Evolutionary conservation across 1,139 yeast genomes (phyloP).

Genomic region (Eremothecium cymbalariae): DNA sequence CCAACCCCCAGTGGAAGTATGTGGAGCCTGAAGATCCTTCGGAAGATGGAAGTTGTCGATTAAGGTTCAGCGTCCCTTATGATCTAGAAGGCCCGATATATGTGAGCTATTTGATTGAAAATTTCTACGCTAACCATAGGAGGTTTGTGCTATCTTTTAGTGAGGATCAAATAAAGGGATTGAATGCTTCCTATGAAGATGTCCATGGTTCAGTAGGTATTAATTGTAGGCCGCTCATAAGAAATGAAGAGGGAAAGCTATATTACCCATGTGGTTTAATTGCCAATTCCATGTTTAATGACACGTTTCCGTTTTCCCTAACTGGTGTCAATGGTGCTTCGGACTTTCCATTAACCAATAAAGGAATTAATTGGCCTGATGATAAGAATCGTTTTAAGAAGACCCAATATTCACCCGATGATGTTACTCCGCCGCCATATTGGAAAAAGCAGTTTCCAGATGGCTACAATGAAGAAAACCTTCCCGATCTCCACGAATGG

Average conservation of each 20-base stretch:
- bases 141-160: slow-evolving; percentile 84
- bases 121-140: slow-evolving; percentile 89
- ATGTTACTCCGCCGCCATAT: slow-evolving; percentile 71
- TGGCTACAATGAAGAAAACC: slow-evolving; percentile 58
- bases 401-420: slow-evolving; percentile 48
- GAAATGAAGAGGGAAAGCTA: slow-evolving; percentile 42
- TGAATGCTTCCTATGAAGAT: slow-evolving; percentile 27
- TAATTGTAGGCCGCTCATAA: slow-evolving; percentile 55
- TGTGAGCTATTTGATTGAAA: slow-evolving; percentile 70
- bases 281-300: slow-evolving; percentile 70
- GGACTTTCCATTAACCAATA: slow-evolving; percentile 43
- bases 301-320: slow-evolving; percentile 41
- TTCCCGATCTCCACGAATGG: slow-evolving; percentile 54
- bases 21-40: slow-evolving; percentile 38
- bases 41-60: slow-evolving; percentile 57
- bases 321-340: slow-evolving; percentile 34
- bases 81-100: slow-evolving; percentile 69
- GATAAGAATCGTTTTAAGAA: slow-evolving; percentile 52
- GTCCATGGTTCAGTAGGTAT: slow-evolving; percentile 66
- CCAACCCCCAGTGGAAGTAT: slow-evolving; percentile 61
- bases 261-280: slow-evolving; percentile 74
- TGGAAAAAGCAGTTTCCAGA: slow-evolving; percentile 61
- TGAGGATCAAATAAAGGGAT: slow-evolving; percentile 82
- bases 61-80: slow-evolving; percentile 73
- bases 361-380: slow-evolving; percentile 60